phyloP scores from a whole-genome alignment of 2,329 filamentous ascomycete genomes.

The Escovopsis sp. region DNA sequence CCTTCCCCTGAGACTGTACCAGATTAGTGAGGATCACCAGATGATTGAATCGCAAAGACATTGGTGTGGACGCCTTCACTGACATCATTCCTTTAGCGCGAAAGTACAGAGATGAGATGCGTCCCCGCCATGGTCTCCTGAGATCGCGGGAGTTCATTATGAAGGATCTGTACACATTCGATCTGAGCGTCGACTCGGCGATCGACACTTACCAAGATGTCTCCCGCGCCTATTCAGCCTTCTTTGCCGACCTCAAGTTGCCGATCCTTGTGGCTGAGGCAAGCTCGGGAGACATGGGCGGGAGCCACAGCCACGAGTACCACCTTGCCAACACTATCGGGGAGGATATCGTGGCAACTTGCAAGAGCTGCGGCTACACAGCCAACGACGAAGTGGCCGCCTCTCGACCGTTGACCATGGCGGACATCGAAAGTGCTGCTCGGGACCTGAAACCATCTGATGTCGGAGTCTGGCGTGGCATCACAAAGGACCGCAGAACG shows the following conservation, averaged over 20 bases:
- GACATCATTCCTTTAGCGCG: slow-evolving; percentile 38
- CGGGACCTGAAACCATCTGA: slow-evolving; percentile 4
- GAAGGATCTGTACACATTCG: slow-evolving; percentile 98
- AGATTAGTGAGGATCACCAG: slow-evolving; percentile 50
- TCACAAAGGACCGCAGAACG: slow-evolving; percentile 51
- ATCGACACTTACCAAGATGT: slow-evolving; percentile 69
- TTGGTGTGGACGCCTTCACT: slow-evolving; percentile 11
- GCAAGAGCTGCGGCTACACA: slow-evolving; percentile 56
- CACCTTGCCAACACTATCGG: slow-evolving; percentile 68
- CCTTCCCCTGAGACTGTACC: slow-evolving; percentile 75
- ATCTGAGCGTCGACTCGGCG: slow-evolving; percentile 51
- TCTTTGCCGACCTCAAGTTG: slow-evolving; percentile 73
- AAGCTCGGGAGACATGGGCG: slow-evolving; percentile 93
- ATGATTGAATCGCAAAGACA: neutral
- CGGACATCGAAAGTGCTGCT: neutral
- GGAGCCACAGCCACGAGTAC: slow-evolving; percentile 86
- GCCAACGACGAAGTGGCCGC: slow-evolving; percentile 78
- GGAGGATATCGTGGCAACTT: slow-evolving; percentile 74
- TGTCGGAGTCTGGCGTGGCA: slow-evolving; percentile 42
- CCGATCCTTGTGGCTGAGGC: slow-evolving; percentile 77
- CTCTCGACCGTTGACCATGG: slow-evolving; percentile 9
- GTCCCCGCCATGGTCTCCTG: slow-evolving; percentile 76
- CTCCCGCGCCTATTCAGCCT: slow-evolving; percentile 53
- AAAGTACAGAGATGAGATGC: slow-evolving; percentile 87
- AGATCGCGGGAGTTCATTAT: slow-evolving; percentile 86